Conservation (phyloP, 2,329 filamentous ascomycete species). For the Parastagonospora avenae region DNA sequence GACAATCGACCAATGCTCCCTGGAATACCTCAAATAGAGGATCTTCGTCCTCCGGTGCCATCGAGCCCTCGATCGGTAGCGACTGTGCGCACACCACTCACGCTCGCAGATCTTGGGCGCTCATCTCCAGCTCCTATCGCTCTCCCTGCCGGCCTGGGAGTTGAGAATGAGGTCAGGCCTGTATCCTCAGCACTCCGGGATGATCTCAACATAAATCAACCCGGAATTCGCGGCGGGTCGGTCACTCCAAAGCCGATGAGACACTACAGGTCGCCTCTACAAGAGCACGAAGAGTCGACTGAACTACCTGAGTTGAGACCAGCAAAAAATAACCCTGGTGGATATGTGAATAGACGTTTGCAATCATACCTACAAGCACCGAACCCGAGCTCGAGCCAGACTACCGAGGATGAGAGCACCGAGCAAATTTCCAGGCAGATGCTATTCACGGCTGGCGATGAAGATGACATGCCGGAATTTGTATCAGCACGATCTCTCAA, state of each 20-base stretch:
- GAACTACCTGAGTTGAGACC: background rate
- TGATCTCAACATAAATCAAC: background rate
- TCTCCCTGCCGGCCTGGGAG: conserved; percentile 5
- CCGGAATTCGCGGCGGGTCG: conserved; percentile 1
- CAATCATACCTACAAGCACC: conserved; percentile 7
- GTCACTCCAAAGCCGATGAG: conserved; percentile 10
- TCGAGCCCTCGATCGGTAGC: conserved; percentile 29
- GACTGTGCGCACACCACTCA: conserved; percentile 20
- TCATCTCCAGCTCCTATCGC: conserved; percentile 25
- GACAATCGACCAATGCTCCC: conserved; percentile 9
- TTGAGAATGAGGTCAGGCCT: background rate
- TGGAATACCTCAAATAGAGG: conserved; percentile 10
- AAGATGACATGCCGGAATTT: conserved; percentile 50
- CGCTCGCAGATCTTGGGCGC: conserved; percentile 10
- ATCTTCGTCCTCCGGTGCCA: conserved; percentile 15
- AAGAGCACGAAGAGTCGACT: background rate
- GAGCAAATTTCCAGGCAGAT: conserved; percentile 16
- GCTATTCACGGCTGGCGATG: conserved; percentile 17
- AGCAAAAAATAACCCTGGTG: background rate
- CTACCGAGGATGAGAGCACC: conserved; percentile 46
- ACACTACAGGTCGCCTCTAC: background rate
- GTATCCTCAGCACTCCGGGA: background rate
- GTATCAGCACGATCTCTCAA: conserved; percentile 52
- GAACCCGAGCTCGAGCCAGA: conserved; percentile 50
- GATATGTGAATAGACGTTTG: background rate